A percentile compares a stretch with the other conserved stretches of the same genome.
These are phyloP conservation scores for Logfia minima DNA, from an alignment of 129 eudicot species.

Conservation along the genomic window DNA sequence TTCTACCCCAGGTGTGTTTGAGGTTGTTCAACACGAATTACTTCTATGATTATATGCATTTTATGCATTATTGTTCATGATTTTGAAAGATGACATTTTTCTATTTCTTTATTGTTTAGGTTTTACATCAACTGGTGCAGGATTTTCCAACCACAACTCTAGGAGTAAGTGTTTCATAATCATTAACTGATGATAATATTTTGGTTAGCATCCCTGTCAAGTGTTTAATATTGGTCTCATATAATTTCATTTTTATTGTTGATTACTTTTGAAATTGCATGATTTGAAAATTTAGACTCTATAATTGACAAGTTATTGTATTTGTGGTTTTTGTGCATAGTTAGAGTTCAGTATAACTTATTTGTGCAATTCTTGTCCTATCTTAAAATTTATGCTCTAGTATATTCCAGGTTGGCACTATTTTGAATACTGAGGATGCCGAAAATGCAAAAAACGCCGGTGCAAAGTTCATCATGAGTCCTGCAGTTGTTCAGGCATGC, in stretches of 20 bases:
- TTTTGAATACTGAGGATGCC: conserved; percentile 60
- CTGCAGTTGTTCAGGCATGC: conserved; percentile 74
- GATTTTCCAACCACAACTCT: conserved; percentile 61
- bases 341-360: no score
- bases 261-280: background rate
- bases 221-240: background rate
- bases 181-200: background rate
- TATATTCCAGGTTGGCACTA: conserved; percentile 70
- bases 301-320: no score
- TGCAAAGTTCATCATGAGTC: conserved; percentile 92
- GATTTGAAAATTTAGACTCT: background rate
- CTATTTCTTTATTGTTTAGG: conserved; percentile 38
- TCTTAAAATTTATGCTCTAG: conserved; percentile 10
- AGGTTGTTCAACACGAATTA: conserved; percentile 49
- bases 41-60: background rate
- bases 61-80: background rate
- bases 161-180: conserved; percentile 59
- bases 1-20: conserved; percentile 87
- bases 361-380: conserved; percentile 3
- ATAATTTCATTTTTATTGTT: background rate
- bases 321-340: no score
- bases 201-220: background rate
- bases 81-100: conserved; percentile 14
- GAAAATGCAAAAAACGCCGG: conserved; percentile 61
- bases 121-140: conserved; percentile 55